phyloP scores from a whole-genome alignment of 305 asterid genomes.

The Ajuga reptans region DNA sequence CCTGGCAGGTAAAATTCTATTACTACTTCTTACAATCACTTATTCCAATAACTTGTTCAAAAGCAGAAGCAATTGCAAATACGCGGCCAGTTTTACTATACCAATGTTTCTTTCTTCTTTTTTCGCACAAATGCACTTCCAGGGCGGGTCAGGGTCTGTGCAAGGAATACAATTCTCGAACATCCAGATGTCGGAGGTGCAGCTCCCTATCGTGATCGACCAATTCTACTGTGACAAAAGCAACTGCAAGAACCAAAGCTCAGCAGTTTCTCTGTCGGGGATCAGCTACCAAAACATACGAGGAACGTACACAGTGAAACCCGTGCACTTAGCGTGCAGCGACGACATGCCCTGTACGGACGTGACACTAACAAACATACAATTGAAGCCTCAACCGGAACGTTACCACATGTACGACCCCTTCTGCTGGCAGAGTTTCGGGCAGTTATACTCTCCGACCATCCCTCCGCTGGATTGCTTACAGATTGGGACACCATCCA shows the following conservation, averaged over 20 bases:
- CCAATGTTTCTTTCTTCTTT: too few relatives aligned
- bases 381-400: slow-evolving; percentile 54
- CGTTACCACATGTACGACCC: slow-evolving; percentile 72
- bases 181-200: slow-evolving; percentile 69
- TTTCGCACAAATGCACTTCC: too few relatives aligned
- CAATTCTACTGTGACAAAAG: slow-evolving; percentile 79
- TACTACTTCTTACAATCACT: too few relatives aligned
- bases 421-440: slow-evolving; percentile 78
- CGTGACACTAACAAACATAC: slow-evolving; percentile 52
- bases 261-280: slow-evolving; percentile 72
- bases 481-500: slow-evolving; percentile 58
- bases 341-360: slow-evolving; percentile 67
- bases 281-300: slow-evolving; percentile 61
- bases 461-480: slow-evolving; percentile 65
- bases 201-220: slow-evolving; percentile 73
- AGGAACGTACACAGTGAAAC: slow-evolving; percentile 83
- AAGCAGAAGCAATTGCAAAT: too few relatives aligned
- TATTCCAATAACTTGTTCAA: too few relatives aligned
- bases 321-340: slow-evolving; percentile 80
- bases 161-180: slow-evolving; percentile 61
- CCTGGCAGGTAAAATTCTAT: slow-evolving; percentile 77
- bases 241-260: slow-evolving; percentile 60
- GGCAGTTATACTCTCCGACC: slow-evolving; percentile 63
- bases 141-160: slow-evolving; percentile 91
- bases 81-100: too few relatives aligned